phyloP scores from a whole-genome alignment of 352 stramenopile species.

The Pythium phragmitis region DNA sequence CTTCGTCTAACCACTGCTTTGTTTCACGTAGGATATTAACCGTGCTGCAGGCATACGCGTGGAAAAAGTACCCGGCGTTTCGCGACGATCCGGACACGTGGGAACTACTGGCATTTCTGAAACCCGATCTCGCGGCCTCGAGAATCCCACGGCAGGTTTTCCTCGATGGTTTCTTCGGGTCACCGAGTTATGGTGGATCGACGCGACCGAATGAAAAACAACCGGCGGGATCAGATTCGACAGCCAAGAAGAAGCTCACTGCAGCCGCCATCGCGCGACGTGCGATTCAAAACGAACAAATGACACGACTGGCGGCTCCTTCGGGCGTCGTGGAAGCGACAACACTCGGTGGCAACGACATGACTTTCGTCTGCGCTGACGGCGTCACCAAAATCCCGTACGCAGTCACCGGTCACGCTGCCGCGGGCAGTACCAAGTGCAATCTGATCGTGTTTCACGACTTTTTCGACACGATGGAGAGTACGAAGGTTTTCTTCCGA shows the following conservation, averaged over 20 bases:
- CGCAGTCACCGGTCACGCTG: slow-evolving; percentile 69
- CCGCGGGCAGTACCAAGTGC: slow-evolving; percentile 56
- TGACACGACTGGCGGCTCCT: slow-evolving; percentile 60
- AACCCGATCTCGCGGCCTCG: slow-evolving; percentile 35
- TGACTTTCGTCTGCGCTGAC: slow-evolving; percentile 69
- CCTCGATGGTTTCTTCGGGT: slow-evolving; percentile 12
- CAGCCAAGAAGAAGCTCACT: slow-evolving; percentile 15
- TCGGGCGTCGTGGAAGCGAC: slow-evolving; percentile 38
- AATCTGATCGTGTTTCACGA: slow-evolving; percentile 92
- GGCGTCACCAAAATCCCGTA: slow-evolving; percentile 82
- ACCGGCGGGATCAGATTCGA: background rate
- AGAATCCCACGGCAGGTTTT: background rate
- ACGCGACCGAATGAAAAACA: background rate
- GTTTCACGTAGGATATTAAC: slow-evolving; percentile 42
- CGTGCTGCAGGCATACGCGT: slow-evolving; percentile 66
- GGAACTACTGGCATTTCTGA: slow-evolving; percentile 48
- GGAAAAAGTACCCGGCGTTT: slow-evolving; percentile 45
- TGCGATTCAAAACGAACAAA: slow-evolving; percentile 73
- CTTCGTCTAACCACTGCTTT: background rate
- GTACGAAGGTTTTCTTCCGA: slow-evolving; percentile 87
- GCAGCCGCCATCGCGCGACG: slow-evolving; percentile 37
- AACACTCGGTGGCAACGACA: slow-evolving; percentile 26
- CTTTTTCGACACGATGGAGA: slow-evolving; percentile 92
- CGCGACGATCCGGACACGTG: slow-evolving; percentile 42
- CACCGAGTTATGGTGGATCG: background rate